Evolutionary conservation across 129 eudicot genomes (phyloP).

Genomic region (Lonicera japonica): DNA sequence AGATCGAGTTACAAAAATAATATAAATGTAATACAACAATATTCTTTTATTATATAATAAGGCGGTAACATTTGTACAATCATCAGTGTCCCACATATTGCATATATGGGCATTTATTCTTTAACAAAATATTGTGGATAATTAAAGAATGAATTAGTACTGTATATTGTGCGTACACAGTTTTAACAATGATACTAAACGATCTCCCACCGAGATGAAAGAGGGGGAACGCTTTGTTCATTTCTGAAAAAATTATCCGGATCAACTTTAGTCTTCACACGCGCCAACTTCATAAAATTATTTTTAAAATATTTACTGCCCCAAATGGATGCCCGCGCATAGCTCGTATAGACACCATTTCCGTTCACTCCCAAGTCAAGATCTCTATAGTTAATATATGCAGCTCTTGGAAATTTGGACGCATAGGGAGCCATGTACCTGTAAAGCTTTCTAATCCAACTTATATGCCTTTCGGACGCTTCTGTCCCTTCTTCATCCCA

Average conservation of each 20-base stretch:
- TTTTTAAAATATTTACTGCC: conserved; percentile 14
- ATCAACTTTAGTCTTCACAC: neutral
- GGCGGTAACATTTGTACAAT: no score
- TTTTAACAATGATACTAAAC: neutral
- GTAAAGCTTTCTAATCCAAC: conserved; percentile 12
- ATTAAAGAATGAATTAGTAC: neutral
- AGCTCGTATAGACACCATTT: neutral
- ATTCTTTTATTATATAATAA: no score
- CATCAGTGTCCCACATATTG: no score
- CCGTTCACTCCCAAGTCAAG: conserved; percentile 7
- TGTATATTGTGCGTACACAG: neutral
- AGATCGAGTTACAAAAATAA: no score
- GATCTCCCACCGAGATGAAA: neutral
- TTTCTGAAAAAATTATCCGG: conserved; percentile 9
- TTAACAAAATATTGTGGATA: no score
- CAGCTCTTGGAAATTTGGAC: conserved; percentile 10
- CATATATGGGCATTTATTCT: neutral
- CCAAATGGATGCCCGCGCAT: conserved; percentile 11
- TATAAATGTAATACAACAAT: no score
- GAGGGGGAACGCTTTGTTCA: conserved; percentile 20
- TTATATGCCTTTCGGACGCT: neutral
- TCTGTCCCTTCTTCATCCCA: conserved; percentile 16
- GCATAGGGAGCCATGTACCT: conserved; percentile 8
- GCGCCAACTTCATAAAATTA: conserved; percentile 14
- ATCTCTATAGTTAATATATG: conserved; percentile 2